A percentile compares a stretch with the other conserved stretches of the same genome.
These are phyloP conservation scores for Rhizopogon roseolus DNA, from an alignment of 768 basidiomycete genomes.

Conservation along the genomic window DNA sequence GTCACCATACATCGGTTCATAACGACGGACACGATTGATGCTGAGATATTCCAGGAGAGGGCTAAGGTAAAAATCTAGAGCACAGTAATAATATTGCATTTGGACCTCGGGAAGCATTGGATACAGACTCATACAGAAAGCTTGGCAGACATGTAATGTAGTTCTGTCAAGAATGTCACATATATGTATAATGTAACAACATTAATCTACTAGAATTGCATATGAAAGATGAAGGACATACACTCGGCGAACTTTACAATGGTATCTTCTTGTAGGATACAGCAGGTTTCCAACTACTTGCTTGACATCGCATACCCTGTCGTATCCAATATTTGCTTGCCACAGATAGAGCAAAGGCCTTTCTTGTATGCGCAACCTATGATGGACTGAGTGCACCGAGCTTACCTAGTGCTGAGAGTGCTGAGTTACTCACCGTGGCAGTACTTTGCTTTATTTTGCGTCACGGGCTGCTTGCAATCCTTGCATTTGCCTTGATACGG, in stretches of 20 bases:
- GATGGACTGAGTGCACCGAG: conserved; percentile 4
- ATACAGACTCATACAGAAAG: not conserved
- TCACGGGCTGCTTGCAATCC: conserved; percentile 79
- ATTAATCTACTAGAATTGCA: not conserved
- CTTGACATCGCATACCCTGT: conserved; percentile 81
- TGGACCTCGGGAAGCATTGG: not conserved
- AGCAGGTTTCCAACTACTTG: conserved; percentile 42
- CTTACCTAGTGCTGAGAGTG: conserved; percentile 4
- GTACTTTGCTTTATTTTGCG: conserved; percentile 85
- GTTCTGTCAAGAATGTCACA: not conserved
- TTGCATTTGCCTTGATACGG: conserved; percentile 86
- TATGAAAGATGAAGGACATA: not conserved
- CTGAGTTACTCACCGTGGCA: conserved; percentile 63
- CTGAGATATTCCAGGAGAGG: conserved; percentile 68
- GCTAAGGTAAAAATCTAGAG: conserved; percentile 24
- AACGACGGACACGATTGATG: conserved; percentile 85
- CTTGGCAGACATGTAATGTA: not conserved
- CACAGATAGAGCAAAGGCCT: conserved; percentile 83
- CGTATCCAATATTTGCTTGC: conserved; percentile 82
- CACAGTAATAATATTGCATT: not conserved
- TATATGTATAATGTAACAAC: conserved; percentile 7
- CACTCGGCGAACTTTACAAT: conserved; percentile 9
- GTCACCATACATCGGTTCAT: conserved; percentile 83
- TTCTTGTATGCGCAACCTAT: conserved; percentile 86
- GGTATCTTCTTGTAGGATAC: conserved; percentile 13